These are phyloP conservation scores for Ramularia endophylla DNA, from an alignment of 2,329 filamentous ascomycete species.

Conservation along the genomic window DNA sequence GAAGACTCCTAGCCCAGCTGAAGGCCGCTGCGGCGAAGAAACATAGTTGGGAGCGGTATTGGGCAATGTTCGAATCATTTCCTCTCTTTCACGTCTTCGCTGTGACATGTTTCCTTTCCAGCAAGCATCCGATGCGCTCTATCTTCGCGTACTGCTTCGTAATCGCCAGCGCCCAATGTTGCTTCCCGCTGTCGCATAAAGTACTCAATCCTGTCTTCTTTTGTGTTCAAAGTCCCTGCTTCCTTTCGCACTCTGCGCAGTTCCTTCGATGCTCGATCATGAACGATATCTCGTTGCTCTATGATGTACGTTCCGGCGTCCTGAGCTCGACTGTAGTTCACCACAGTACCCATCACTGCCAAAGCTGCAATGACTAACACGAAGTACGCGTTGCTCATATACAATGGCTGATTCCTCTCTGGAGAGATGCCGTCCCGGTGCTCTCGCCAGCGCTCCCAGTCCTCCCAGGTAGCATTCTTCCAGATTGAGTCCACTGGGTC, in stretches of 20 bases:
- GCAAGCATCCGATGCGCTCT: constrained; percentile 42
- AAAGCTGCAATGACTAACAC: constrained; percentile 64
- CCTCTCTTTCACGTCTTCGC: constrained; percentile 32
- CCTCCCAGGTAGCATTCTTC: constrained; percentile 92
- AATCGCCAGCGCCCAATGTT: constrained; percentile 34
- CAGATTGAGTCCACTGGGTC: constrained; percentile 46
- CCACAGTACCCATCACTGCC: constrained; percentile 62
- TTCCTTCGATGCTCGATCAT: constrained; percentile 60
- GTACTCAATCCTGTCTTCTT: constrained; percentile 58
- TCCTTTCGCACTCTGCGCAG: constrained; percentile 52
- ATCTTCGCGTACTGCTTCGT: constrained; percentile 41
- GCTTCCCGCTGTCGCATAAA: constrained; percentile 72
- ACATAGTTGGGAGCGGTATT: too few species aligned
- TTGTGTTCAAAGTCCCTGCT: constrained; percentile 41
- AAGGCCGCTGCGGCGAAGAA: too few species aligned
- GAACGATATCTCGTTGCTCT: constrained; percentile 59
- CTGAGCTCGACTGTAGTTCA: constrained; percentile 65
- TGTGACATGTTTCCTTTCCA: constrained; percentile 41
- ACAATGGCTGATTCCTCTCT: constrained; percentile 49
- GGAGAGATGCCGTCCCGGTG: constrained; percentile 32
- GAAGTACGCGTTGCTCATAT: constrained; percentile 76
- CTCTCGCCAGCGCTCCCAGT: constrained; percentile 79
- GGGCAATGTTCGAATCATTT: too few species aligned
- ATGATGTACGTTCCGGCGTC: constrained; percentile 57
- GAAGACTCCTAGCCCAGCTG: too few species aligned